These are phyloP conservation scores for Saturnispora dispora DNA, from an alignment of 805 yeast genomes.

Conservation along the genomic window DNA sequence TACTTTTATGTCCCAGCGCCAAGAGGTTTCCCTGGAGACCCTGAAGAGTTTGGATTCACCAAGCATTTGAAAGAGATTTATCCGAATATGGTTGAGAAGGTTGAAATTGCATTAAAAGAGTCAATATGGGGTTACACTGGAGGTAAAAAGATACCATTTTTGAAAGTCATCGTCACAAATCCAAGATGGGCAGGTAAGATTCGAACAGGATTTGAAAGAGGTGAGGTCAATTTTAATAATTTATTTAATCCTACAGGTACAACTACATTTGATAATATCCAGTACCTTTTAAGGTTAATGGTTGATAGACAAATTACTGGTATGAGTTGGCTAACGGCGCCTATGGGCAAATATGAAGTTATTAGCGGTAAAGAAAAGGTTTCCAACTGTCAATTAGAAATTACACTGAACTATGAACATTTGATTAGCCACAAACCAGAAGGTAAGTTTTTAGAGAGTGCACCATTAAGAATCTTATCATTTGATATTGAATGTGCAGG, in stretches of 20 bases:
- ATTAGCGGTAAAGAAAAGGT: constrained; percentile 32
- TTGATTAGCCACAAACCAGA: constrained; percentile 78
- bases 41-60: constrained; percentile 32
- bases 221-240: constrained; percentile 57
- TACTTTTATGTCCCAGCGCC: constrained; percentile 93
- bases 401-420: constrained; percentile 56
- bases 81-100: constrained; percentile 44
- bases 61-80: constrained; percentile 39
- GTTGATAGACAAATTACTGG: constrained; percentile 88
- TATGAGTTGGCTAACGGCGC: constrained; percentile 95
- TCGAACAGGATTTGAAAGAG: constrained; percentile 77
- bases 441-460: constrained; percentile 88
- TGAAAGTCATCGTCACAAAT: constrained; percentile 61
- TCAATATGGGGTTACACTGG: constrained; percentile 93
- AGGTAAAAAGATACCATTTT: constrained; percentile 65
- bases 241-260: constrained; percentile 51
- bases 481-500: constrained; percentile 99
- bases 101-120: constrained; percentile 65
- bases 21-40: constrained; percentile 53
- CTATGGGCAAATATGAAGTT: constrained; percentile 56
- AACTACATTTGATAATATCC: constrained; percentile 83
- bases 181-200: constrained; percentile 59
- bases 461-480: constrained; percentile 86
- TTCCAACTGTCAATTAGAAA: constrained; percentile 83
- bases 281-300: constrained; percentile 79